Evolutionary conservation across 352 stramenopile genomes (phyloP), one percentile per base, ranked within the genome.

Genomic region (Aphanomyces cochlioides): DNA sequence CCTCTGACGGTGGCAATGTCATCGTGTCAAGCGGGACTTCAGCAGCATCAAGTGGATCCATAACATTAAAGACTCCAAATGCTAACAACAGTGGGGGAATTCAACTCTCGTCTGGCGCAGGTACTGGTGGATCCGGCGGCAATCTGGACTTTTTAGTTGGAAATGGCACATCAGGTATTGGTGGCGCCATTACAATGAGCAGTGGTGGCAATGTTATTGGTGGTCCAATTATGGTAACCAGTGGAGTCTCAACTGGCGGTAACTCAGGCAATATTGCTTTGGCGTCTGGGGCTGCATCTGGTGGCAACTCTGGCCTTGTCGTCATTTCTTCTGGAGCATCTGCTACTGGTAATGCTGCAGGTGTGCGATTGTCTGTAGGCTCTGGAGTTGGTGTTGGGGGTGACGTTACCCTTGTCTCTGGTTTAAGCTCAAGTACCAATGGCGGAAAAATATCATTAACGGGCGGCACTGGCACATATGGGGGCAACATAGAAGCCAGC

Each of bases 241-340:
- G 89, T 43, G 95, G 93, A 75, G 83, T 64, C 38, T 77, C 68
- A 54, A 50, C 57, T 12, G n/a, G 19, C 2, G 57, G 57, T 67
- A 83, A 77, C 53, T 89, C 69, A 67, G 87, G 85, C 3, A 90
- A 88, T 63, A 82, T 91, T 0, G 47, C 56, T 19, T 6, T 95
- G 4, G 17, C 17, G 2, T 89, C 84, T 6, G 67, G 82, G 43
- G 58, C 83, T 64, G 83, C 82, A 6, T 76, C 64, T 12, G 74
- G 78, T 66, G 84, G 83, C 34, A 79, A 83, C 38, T 90, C 79
- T 65, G 84, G 83, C 28, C 73, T 72, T 17, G 68, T 92, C 3
- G 47, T 56, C 1, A 4, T 92, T 8, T 65, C 56, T 5, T 79
- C 79, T 28, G 83, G 83, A 28, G 72, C 74, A 38, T 78, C 83